These are phyloP conservation scores for Fusarium decemcellulare DNA, from an alignment of 2,329 filamentous ascomycete genomes.

Conservation along the genomic window DNA sequence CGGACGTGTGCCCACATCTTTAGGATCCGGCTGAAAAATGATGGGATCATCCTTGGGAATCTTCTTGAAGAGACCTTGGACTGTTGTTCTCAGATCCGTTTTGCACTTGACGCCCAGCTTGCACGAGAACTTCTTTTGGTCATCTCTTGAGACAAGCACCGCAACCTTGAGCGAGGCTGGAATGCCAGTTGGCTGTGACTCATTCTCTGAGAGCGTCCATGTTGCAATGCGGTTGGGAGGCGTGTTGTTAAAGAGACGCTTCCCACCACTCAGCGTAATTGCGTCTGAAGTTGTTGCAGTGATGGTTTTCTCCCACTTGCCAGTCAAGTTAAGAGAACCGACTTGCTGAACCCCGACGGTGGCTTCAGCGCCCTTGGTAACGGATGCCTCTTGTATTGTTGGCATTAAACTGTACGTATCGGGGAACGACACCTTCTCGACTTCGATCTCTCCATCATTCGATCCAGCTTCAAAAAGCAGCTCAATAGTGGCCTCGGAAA, in stretches of 20 bases:
- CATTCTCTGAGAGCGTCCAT: conserved; percentile 29
- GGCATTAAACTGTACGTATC: conserved; percentile 13
- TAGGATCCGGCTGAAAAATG: not conserved
- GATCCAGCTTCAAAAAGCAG: not conserved
- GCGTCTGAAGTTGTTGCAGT: conserved; percentile 12
- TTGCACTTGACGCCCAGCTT: not conserved
- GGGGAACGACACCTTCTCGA: conserved; percentile 16
- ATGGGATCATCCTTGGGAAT: conserved; percentile 4
- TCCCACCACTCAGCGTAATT: not conserved
- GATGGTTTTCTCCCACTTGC: conserved; percentile 10
- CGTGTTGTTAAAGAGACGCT: conserved; percentile 9
- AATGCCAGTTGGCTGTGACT: conserved; percentile 9
- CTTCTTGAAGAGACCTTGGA: conserved; percentile 1
- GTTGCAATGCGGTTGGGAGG: conserved; percentile 8
- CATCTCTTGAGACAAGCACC: conserved; percentile 1
- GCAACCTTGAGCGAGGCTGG: conserved; percentile 14
- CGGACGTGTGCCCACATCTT: too few species aligned
- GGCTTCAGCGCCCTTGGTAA: not conserved
- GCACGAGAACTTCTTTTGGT: not conserved
- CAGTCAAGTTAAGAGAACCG: not conserved
- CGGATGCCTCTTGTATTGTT: conserved; percentile 3
- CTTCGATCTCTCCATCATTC: not conserved
- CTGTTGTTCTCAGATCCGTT: not conserved
- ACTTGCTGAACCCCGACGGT: not conserved
- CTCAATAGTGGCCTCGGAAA: conserved; percentile 16